Percentiles rank a stretch among this genome's conserved stretches.
Evolutionary conservation across 2,329 filamentous ascomycete genomes (phyloP).

Genomic region (Trichophyton schoenleinii): DNA sequence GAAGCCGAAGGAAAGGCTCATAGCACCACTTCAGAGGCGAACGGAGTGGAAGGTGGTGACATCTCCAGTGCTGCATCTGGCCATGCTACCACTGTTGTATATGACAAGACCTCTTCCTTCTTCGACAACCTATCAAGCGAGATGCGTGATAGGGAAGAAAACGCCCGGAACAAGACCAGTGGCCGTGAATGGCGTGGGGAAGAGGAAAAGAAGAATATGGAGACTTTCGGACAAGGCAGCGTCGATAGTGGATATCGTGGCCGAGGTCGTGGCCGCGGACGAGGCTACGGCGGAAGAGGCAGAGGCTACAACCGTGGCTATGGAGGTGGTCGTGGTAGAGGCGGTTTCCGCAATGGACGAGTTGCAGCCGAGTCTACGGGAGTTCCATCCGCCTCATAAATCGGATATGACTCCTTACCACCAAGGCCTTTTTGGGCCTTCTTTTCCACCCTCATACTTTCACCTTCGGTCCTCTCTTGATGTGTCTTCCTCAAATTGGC

Average conservation of each 20-base stretch:
- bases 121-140: slow-evolving; percentile 98
- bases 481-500: not conserved
- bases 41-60: slow-evolving; percentile 24
- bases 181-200: slow-evolving; percentile 83
- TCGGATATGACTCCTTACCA: not conserved
- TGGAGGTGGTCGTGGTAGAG: slow-evolving; percentile 30
- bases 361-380: slow-evolving; percentile 28
- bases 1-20: slow-evolving; percentile 40
- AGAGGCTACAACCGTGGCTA: slow-evolving; percentile 37
- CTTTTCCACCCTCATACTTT: not conserved
- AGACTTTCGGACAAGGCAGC: slow-evolving; percentile 93
- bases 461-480: not conserved
- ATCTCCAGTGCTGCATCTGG: slow-evolving; percentile 26
- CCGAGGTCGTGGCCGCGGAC: slow-evolving; percentile 60
- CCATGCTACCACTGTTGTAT: slow-evolving; percentile 37
- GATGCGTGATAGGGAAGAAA: slow-evolving; percentile 72
- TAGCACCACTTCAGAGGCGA: slow-evolving; percentile 29
- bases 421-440: not conserved
- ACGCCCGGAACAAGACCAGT: slow-evolving; percentile 51
- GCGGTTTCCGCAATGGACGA: slow-evolving; percentile 34
- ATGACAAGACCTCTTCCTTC: slow-evolving; percentile 83
- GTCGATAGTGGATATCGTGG: slow-evolving; percentile 78
- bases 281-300: slow-evolving; percentile 40
- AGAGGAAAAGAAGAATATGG: slow-evolving; percentile 89
- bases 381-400: slow-evolving; percentile 19